Evolutionary conservation across 306 rosid species (phyloP), one percentile per base, ranked within the genome.

Genomic region (Begonia masoniana): DNA sequence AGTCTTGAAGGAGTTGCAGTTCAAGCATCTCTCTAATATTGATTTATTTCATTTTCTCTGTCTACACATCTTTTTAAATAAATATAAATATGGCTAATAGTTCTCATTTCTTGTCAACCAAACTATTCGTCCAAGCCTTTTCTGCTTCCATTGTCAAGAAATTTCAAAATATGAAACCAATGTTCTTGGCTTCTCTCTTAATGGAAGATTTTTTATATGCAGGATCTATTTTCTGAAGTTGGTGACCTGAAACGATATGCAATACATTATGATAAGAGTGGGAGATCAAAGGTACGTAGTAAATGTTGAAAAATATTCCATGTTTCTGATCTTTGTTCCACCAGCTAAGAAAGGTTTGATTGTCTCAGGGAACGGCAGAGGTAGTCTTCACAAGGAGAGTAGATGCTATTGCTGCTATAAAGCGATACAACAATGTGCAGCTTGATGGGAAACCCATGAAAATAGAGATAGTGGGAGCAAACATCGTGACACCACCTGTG

Each of bases 391-490:
- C 92, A 10, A 65, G 88, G 43, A 74, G 92, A 57, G 59, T 58
- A 43, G 94, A 91, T 81, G 97, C 86, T 61, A 79, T 68, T 14
- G 85, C 97, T 17, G 97, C 97, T 45, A 94, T 91, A 4, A 85
- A 85, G 79, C 78, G 92, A 69, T 91, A 91, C 82, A 81, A 91
- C 69, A 78, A 85, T 47, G 97, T 91, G 47, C 94, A 83, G 67
- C 87, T 85, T 41, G 97, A 85, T 51, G 95, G 97, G 51, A 89
- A 89, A 62, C 95, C 85, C 2, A 89, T 85, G 95, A 89, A 82
- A 87, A 82, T 82, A 64, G 94, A 85, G 91, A 82, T 89, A 12
- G 94, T 82, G 16, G 94, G 95, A 66, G 76, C 95, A 51, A 89
- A 85, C 74, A 66, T 89, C 65, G 55, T 86, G 0, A 78, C 82